Percentiles rank a stretch among this genome's conserved stretches.
Evolutionary conservation across 306 rosid species (phyloP).

Genomic region (Rosa persica): DNA sequence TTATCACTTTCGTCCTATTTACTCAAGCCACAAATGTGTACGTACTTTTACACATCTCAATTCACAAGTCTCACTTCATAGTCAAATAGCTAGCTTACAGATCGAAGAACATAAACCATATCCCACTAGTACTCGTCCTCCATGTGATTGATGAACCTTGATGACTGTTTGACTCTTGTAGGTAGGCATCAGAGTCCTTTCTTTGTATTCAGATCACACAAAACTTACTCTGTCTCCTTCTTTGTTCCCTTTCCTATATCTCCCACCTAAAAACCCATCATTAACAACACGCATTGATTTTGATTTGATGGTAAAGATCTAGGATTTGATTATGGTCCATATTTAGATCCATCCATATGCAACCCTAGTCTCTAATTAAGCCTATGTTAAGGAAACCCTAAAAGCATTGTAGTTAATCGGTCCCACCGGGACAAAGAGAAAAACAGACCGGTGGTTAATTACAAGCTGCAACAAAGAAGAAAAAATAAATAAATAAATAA

Average conservation of each 20-base stretch:
- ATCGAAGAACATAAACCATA: background rate
- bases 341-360: constrained; percentile 10
- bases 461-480: constrained; percentile 28
- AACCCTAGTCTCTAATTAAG: constrained; percentile 13
- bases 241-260: background rate
- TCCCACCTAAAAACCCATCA: background rate
- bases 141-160: background rate
- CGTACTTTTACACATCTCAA: background rate
- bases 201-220: constrained; percentile 36
- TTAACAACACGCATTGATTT: constrained; percentile 23
- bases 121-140: background rate
- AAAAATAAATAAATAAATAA: constrained; percentile 4
- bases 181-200: constrained; percentile 8
- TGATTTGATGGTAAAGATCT: constrained; percentile 65
- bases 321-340: constrained; percentile 9
- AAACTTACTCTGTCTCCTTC: constrained; percentile 29
- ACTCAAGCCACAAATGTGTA: background rate
- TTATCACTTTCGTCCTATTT: background rate
- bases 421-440: background rate
- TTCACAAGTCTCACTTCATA: background rate
- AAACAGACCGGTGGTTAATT: constrained; percentile 45
- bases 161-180: background rate
- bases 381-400: constrained; percentile 28
- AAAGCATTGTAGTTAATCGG: constrained; percentile 13
- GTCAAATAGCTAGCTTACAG: background rate